Evolutionary conservation across 257 asterid genomes (phyloP).

Genomic region (Leonotis leonurus): DNA sequence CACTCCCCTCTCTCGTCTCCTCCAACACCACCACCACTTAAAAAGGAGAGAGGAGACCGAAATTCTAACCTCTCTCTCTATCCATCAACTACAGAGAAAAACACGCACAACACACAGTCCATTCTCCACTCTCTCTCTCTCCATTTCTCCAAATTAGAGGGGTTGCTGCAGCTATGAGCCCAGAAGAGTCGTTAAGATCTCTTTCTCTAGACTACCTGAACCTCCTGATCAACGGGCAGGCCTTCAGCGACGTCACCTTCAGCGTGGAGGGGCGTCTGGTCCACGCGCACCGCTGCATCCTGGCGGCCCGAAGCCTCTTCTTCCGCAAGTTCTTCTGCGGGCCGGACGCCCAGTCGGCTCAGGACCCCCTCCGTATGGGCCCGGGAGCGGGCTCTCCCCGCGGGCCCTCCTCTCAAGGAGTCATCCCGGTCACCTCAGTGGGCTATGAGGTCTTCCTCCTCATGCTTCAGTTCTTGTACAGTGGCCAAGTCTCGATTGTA

Average conservation of each 20-base stretch:
- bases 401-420: constrained; percentile 50
- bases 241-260: constrained; percentile 92
- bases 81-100: constrained; percentile 26
- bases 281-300: constrained; percentile 85
- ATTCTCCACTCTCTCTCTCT: background rate
- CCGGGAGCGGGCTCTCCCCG: too few species aligned
- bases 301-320: constrained; percentile 82
- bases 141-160: too few species aligned
- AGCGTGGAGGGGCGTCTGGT: constrained; percentile 96
- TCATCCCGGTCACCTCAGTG: constrained; percentile 79
- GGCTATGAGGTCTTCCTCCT: constrained; percentile 83
- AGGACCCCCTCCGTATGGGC: constrained; percentile 37
- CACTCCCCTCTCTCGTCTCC: background rate
- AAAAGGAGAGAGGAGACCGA: too few species aligned
- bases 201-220: constrained; percentile 86
- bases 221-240: constrained; percentile 93
- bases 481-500: constrained; percentile 88
- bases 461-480: constrained; percentile 84
- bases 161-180: constrained; percentile 58
- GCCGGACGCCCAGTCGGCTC: constrained; percentile 41
- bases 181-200: constrained; percentile 78
- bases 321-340: constrained; percentile 90
- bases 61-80: too few species aligned
- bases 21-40: too few species aligned
- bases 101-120: constrained; percentile 21